Conservation (phyloP, 1,284 basidiomycete species). For the Tilletiaria anomala region DNA sequence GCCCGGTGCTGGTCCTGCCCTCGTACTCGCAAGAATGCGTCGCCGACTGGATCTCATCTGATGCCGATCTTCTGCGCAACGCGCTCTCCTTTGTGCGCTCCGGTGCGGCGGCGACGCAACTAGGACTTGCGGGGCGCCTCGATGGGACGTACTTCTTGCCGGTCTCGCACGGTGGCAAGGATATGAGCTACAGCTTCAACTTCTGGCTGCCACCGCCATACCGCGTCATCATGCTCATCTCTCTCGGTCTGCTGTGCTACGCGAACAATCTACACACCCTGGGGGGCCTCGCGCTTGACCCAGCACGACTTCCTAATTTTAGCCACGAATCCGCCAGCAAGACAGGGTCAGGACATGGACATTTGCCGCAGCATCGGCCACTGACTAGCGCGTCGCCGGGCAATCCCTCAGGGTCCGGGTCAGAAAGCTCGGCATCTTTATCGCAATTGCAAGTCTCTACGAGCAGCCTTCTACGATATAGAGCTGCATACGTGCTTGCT, state of each 20-base stretch:
- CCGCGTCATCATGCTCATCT: constrained; percentile 29
- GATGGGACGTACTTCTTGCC: neutral
- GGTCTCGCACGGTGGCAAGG: neutral
- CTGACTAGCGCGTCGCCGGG: neutral
- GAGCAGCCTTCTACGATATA: neutral
- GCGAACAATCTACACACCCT: constrained; percentile 19
- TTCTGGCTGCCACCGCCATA: constrained; percentile 29
- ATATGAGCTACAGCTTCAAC: neutral
- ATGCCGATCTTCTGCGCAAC: neutral
- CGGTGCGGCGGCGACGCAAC: neutral
- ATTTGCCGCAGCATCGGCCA: neutral
- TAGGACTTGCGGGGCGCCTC: neutral
- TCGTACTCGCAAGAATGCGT: neutral
- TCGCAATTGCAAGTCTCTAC: no score
- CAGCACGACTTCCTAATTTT: neutral
- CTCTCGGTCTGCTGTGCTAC: constrained; percentile 24
- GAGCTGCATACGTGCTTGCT: constrained; percentile 12
- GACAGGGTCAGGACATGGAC: neutral
- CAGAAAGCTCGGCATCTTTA: neutral
- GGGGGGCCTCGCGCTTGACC: constrained; percentile 18
- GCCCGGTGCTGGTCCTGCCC: neutral
- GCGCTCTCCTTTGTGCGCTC: neutral
- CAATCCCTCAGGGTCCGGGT: no score
- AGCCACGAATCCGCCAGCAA: neutral
- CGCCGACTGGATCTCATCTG: neutral